Percentiles rank a stretch among this genome's conserved stretches.
phyloP scores from a whole-genome alignment of 768 basidiomycete species.

The Gloeopeniophorella convolvens region DNA sequence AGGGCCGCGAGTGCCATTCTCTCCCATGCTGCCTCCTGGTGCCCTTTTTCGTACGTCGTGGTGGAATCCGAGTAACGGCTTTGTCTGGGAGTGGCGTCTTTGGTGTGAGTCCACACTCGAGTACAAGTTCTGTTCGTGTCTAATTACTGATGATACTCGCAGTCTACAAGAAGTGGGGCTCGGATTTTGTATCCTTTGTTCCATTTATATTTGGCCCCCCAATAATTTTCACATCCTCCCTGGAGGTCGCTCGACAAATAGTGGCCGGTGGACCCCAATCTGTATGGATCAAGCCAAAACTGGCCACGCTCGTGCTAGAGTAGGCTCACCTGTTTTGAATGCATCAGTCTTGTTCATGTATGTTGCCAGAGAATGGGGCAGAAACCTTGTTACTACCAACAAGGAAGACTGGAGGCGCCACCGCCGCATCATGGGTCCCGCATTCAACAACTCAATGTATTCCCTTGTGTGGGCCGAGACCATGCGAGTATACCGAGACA shows the following conservation, averaged over 20 bases:
- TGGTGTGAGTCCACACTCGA: too few species aligned
- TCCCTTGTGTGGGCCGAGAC: conserved; percentile 22
- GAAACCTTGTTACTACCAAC: conserved; percentile 18
- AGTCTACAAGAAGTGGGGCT: conserved; percentile 33
- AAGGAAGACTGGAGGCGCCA: conserved; percentile 21
- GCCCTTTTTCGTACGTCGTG: too few species aligned
- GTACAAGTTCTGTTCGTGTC: too few species aligned
- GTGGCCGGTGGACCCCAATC: background rate
- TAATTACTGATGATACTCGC: too few species aligned
- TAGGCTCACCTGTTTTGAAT: background rate
- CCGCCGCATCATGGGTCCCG: conserved; percentile 22
- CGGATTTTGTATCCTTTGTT: conserved; percentile 37
- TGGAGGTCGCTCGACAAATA: background rate
- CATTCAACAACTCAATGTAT: conserved; percentile 22
- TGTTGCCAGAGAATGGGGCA: conserved; percentile 15
- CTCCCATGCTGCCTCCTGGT: too few species aligned
- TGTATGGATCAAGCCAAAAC: background rate
- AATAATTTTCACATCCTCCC: conserved; percentile 32
- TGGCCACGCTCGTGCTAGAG: background rate
- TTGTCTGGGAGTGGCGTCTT: too few species aligned
- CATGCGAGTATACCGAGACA: conserved; percentile 18
- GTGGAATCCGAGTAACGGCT: too few species aligned
- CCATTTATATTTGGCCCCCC: conserved; percentile 34
- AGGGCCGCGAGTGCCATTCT: too few species aligned
- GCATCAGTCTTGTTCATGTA: background rate